Evolutionary conservation across 495 filamentous ascomycete species (phyloP), one percentile per base, ranked within the genome.

Genomic region (Beverwykella pulmonaria): DNA sequence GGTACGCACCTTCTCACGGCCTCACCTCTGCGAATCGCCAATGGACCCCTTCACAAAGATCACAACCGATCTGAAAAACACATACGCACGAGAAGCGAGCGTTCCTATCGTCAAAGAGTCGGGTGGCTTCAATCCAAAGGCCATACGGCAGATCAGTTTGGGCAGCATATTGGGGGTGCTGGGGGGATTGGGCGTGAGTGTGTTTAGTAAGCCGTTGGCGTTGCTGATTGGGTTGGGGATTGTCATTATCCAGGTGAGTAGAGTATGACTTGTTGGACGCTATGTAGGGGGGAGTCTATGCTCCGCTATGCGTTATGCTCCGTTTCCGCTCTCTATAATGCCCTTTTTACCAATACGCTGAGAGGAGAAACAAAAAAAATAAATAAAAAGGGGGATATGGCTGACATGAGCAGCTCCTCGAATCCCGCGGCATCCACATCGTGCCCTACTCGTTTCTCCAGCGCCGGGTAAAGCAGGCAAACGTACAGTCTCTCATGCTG

Each of bases 131-230:
- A 81, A 82, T 62, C 74, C 84, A 0, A 77, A 80, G 27, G 81
- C 82, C 14, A 78, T 91, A 73, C 84, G 81, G 63, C 87, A 92
- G 79, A 78, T 92, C 57, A 90, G 87, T 60, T 71, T 85, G 61
- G 90, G 90, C 0, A 89, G 88, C 70, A 78, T 92, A 15, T 68
- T 88, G 32, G 90, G 85, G 84, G 74, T 96, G 54, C 73, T 88
- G 39, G 83, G 82, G 0, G 92, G 92, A 2, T 73, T 93, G 20
- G 81, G 89, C 6, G 81, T 96, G 58, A 82, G 85, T 69, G 82
- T 89, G 44, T 93, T 96, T 75, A 92, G 89, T 48, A 84, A 83
- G 71, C 87, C 86, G 4, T 74, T 96, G 69, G 89, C 90, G 8
- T 74, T 93, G 34, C 71, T 96, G 32, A 73, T 92, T 12, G 90